A percentile compares a stretch with the other conserved stretches of the same genome.
phyloP scores from a whole-genome alignment of 139 green algal genomes.

The Ettlia oleoabundans region DNA sequence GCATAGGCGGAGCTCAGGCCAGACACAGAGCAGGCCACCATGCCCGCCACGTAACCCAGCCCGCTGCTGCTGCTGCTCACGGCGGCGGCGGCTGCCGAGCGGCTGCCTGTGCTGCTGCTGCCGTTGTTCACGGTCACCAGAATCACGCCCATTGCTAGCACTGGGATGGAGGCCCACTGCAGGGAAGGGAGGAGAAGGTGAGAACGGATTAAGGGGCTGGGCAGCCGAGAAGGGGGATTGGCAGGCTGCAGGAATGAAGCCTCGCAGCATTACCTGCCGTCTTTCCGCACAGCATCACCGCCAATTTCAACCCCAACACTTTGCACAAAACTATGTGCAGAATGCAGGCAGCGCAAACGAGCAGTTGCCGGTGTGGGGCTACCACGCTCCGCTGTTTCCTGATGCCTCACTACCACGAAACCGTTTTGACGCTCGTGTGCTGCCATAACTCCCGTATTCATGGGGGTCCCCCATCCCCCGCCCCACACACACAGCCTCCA shows the following conservation, averaged over 20 bases:
- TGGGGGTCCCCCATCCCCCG: too few species aligned
- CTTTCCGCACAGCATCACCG: too few species aligned
- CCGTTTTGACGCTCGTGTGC: too few species aligned
- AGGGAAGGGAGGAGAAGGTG: background rate
- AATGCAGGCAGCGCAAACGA: too few species aligned
- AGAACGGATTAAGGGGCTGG: background rate
- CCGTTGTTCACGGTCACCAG: slow-evolving; percentile 59
- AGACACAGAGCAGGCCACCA: slow-evolving; percentile 55
- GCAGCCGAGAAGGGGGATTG: background rate
- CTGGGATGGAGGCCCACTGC: slow-evolving; percentile 65
- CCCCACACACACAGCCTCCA: background rate
- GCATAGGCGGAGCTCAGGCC: slow-evolving; percentile 66
- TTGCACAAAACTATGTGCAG: too few species aligned
- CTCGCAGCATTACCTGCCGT: too few species aligned
- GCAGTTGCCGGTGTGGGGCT: too few species aligned
- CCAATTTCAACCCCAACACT: too few species aligned
- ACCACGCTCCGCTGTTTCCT: too few species aligned
- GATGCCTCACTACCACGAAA: too few species aligned
- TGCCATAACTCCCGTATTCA: too few species aligned
- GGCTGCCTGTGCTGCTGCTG: background rate
- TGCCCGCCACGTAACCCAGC: slow-evolving; percentile 46
- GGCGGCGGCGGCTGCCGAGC: background rate
- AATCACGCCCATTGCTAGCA: slow-evolving; percentile 55
- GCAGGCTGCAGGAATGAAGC: background rate
- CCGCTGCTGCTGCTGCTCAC: background rate